These are phyloP conservation scores for Fusarium citri DNA, from an alignment of 2,329 filamentous ascomycete species.

Conservation along the genomic window DNA sequence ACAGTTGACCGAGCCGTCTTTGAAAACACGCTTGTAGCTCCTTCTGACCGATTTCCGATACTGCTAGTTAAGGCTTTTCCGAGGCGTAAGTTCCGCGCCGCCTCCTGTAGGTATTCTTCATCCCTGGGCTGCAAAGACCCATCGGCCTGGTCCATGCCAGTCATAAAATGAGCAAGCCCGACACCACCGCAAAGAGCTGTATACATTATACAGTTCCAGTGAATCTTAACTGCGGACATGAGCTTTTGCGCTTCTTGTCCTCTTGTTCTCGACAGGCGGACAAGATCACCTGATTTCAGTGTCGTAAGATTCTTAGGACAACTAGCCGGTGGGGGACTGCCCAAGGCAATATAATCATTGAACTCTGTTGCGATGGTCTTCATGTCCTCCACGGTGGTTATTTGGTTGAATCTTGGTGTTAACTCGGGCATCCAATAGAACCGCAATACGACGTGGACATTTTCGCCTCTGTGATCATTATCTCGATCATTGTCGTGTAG, in stretches of 20 bases:
- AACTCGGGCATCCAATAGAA: slow-evolving; percentile 13
- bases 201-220: slow-evolving; percentile 2
- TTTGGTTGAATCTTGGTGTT: not conserved
- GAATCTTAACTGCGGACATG: not conserved
- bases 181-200: not conserved
- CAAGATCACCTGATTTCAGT: not conserved
- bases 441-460: not conserved
- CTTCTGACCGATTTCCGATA: not conserved
- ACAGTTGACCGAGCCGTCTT: not conserved
- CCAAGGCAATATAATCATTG: not conserved
- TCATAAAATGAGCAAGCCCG: not conserved
- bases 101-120: not conserved
- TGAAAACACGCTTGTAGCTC: not conserved
- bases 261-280: not conserved
- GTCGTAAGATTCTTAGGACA: not conserved
- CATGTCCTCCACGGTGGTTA: not conserved
- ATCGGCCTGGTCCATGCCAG: not conserved
- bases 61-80: no score
- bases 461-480: not conserved
- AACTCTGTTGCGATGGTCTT: not conserved
- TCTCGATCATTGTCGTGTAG: not conserved
- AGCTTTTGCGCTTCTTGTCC: not conserved
- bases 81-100: rapidly evolving
- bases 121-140: not conserved
- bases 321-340: not conserved